Percentiles rank a stretch among this genome's conserved stretches.
These are phyloP conservation scores for Colletotrichum sidae DNA, from an alignment of 2,329 filamentous ascomycete species.

Conservation along the genomic window DNA sequence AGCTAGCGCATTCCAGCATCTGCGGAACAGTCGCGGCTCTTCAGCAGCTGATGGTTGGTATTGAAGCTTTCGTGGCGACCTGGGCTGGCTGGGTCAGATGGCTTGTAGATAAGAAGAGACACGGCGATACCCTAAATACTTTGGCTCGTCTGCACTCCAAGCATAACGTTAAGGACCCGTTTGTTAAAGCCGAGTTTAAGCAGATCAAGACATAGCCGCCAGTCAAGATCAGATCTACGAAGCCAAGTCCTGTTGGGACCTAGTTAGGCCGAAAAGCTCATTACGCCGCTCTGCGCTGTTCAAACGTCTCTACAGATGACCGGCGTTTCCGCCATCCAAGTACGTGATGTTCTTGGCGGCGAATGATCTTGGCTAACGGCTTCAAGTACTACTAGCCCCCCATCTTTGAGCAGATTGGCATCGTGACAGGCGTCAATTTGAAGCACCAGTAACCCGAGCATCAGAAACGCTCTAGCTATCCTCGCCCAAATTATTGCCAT, in stretches of 20 bases:
- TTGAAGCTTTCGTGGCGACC: constrained; percentile 80
- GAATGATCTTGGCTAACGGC: neutral
- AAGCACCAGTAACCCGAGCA: constrained; percentile 83
- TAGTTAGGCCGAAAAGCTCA: constrained; percentile 70
- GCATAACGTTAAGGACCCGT: constrained; percentile 72
- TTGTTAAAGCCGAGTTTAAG: constrained; percentile 58
- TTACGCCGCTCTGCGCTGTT: constrained; percentile 75
- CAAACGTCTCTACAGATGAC: constrained; percentile 83
- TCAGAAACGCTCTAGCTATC: constrained; percentile 77
- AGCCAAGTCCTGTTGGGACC: constrained; percentile 76
- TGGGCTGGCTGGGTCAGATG: constrained; percentile 69
- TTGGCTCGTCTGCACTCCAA: constrained; percentile 77
- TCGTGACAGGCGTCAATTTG: constrained; percentile 71
- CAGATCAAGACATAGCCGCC: constrained; percentile 74
- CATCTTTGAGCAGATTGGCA: constrained; percentile 76
- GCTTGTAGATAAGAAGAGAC: constrained; percentile 77
- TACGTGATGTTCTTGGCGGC: constrained; percentile 65
- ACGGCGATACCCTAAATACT: constrained; percentile 72
- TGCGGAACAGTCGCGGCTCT: too few relatives aligned
- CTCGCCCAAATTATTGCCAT: constrained; percentile 77
- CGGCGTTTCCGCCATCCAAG: constrained; percentile 72
- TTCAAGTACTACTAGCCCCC: constrained; percentile 59
- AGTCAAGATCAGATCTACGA: constrained; percentile 74
- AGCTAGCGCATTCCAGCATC: too few relatives aligned
- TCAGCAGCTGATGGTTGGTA: too few relatives aligned